Percentiles rank a stretch among this genome's conserved stretches.
Evolutionary conservation across 1,139 yeast species (phyloP).

Genomic region (Zygoascus hellenicus): DNA sequence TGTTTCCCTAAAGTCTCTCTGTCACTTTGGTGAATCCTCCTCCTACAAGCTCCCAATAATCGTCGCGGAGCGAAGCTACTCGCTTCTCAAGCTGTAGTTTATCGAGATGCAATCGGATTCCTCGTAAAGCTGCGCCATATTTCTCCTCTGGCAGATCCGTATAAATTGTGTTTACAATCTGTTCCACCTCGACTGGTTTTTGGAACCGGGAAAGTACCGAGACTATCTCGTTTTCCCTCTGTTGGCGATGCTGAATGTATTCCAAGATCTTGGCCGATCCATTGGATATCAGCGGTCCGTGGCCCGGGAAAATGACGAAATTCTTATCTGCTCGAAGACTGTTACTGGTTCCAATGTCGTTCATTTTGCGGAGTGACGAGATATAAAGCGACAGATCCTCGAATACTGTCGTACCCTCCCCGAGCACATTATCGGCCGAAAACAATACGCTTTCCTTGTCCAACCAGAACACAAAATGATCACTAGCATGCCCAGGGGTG

Average conservation of each 20-base stretch:
- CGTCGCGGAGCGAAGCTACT: constrained; percentile 15
- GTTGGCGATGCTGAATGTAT: constrained; percentile 34
- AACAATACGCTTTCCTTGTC: constrained; percentile 34
- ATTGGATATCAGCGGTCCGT: constrained; percentile 33
- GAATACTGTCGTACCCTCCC: constrained; percentile 37
- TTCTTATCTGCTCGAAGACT: constrained; percentile 7
- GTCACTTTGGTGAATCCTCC: constrained; percentile 3
- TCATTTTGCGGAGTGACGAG: constrained; percentile 29
- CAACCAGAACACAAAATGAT: constrained; percentile 35
- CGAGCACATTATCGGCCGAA: constrained; percentile 38
- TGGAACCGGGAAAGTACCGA: constrained; percentile 18
- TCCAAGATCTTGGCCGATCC: constrained; percentile 30
- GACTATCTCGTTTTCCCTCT: constrained; percentile 34
- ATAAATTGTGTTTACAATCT: constrained; percentile 30
- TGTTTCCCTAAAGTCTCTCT: not conserved
- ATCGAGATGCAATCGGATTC: constrained; percentile 30
- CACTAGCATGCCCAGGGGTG: constrained; percentile 39
- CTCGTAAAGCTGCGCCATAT: constrained; percentile 31
- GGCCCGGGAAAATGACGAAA: constrained; percentile 35
- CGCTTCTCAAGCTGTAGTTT: constrained; percentile 29
- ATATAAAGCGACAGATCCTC: constrained; percentile 31
- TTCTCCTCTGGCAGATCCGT: constrained; percentile 25
- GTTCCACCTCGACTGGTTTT: constrained; percentile 18
- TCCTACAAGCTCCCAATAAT: constrained; percentile 13
- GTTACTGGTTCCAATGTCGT: constrained; percentile 18